Evolutionary conservation across 2,329 filamentous ascomycete genomes (phyloP), one percentile per base, ranked within the genome.

Genomic region (Aureobasidium pullulans): DNA sequence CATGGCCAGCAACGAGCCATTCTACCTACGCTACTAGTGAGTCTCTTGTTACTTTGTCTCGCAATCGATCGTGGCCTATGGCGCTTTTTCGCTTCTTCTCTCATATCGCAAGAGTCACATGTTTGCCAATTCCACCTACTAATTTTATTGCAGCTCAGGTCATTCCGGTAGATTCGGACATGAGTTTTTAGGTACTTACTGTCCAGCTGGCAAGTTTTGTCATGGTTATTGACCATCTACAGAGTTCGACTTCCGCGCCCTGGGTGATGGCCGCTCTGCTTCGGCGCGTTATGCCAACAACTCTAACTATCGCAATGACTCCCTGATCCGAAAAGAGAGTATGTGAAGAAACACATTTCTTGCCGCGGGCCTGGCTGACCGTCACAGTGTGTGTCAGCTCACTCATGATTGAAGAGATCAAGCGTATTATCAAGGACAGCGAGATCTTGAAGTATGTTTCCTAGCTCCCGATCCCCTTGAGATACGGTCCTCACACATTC

Each of bases 281-380:
- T 89, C 94, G 56, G 91, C 93, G 34, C 87, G 94, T 75, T 99
- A 99, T 77, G 94, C 94, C 64, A 99, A 99, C 81, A 99, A 99
- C 76, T 97, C 93, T 60, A 99, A 99, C 77, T 99, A 99, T 77
- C 87, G 94, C 70, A 99, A 99, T 76, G 94, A 99, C 73, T 96
- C 92, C 64, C 79, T 99, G 67, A 99, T 99, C 71, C 88, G 94
- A 65, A 99, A 99, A 92, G 94, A 99, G 80, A 99, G 94, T 96
- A 80, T 67, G 91, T 63, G 5, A 44, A 23, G 23, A 4, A 23
- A 8, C 16, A 3, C 23, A 1, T 34, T 16, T 16, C 46, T 15
- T 13, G 57, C 62, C 8, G 31, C 39, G 42, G 15, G 23, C n/a
- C 11, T 43, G 19, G 7, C 57, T 61, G 23, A 60, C 43, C 8